Percentiles rank a stretch among this genome's conserved stretches.
Conservation (phyloP, 257 asterid genomes). For the Nicotiana attenuata region DNA sequence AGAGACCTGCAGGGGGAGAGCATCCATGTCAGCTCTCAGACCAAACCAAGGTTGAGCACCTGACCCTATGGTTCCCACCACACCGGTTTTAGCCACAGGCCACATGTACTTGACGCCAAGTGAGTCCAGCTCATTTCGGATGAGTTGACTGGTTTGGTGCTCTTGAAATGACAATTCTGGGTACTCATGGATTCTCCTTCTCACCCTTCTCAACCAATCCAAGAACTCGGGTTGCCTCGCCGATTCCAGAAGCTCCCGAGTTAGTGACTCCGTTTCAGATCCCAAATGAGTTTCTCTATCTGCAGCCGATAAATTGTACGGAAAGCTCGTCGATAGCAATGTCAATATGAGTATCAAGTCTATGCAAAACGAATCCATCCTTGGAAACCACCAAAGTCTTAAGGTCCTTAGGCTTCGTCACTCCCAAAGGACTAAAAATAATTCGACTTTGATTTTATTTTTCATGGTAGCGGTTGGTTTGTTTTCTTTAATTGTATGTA, state of each 20-base stretch:
- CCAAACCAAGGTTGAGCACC: conserved; percentile 63
- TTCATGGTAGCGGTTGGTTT: no score
- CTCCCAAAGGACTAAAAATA: background rate
- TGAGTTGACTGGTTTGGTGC: conserved; percentile 62
- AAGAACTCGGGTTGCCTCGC: conserved; percentile 48
- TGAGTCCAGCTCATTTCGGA: conserved; percentile 66
- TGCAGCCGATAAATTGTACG: conserved; percentile 19
- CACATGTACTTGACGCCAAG: conserved; percentile 62
- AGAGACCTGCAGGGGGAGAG: conserved; percentile 76
- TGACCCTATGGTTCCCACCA: conserved; percentile 73
- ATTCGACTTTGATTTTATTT: no score
- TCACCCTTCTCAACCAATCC: conserved; percentile 56
- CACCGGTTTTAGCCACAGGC: conserved; percentile 80
- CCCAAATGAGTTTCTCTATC: conserved; percentile 11
- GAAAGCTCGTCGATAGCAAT: background rate
- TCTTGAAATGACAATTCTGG: conserved; percentile 81
- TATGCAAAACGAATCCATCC: conserved; percentile 9
- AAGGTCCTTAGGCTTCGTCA: background rate
- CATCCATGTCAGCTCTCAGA: conserved; percentile 96
- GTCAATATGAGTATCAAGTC: conserved; percentile 26
- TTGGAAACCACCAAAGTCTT: background rate
- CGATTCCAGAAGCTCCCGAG: conserved; percentile 46
- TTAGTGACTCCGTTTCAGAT: conserved; percentile 22
- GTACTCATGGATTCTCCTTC: conserved; percentile 69
- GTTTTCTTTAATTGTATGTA: no score